Base-by-base conservation (phyloP, 495 filamentous ascomycete genomes). In the Talaromyces trachyspermus region DNA sequence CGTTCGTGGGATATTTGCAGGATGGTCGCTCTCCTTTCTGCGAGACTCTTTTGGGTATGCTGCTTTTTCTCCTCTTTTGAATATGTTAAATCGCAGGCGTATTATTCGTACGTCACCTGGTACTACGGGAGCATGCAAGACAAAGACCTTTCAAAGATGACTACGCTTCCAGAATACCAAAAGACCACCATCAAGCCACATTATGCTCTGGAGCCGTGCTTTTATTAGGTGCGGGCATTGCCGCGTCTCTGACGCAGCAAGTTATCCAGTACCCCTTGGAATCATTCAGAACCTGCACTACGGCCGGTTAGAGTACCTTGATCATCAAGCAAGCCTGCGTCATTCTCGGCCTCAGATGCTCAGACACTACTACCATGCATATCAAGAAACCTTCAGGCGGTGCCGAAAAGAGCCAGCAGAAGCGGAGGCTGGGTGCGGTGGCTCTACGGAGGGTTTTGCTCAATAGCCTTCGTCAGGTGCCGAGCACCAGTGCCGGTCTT, bases 1-100 rank as follows among this genome's bases (percentile, higher is more conserved):
- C 10, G 50, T 80, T 1, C 78, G 84, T 22, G 89, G 89, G 2
- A 76, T 95, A 10, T 91, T 91, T 59, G 85, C 87, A 0, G 89
- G 89, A 15, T 95, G 80, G 79, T 69, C 77, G 11, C 65, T 95
- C 6, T 85, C 82, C 0, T 81, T 94, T 38, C 14, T 88, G 20
- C 89, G 89, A 54, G 89, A 95, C 59, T 78, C 86, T 12, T 66
- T 92, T 22, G 89, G 89, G 1, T 85, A 81, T 55, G 89, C 81
- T 7, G 63, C 12, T 95, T 95, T 69, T 95, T 95, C 64, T 77
- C 80, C 25, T 78, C 77, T 1, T 95, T 95, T 54, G 89, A 95
- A 64, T 89, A 80, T 43, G 67, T 94, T 54, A 95, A 95, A 60
- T 82, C 84, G 7, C 89, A 95, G 60, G 72, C 72, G 8, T 95